Evolutionary conservation across 345 rosid genomes (phyloP), one percentile per base, ranked within the genome.

Genomic region (Eucalyptus urophylla): DNA sequence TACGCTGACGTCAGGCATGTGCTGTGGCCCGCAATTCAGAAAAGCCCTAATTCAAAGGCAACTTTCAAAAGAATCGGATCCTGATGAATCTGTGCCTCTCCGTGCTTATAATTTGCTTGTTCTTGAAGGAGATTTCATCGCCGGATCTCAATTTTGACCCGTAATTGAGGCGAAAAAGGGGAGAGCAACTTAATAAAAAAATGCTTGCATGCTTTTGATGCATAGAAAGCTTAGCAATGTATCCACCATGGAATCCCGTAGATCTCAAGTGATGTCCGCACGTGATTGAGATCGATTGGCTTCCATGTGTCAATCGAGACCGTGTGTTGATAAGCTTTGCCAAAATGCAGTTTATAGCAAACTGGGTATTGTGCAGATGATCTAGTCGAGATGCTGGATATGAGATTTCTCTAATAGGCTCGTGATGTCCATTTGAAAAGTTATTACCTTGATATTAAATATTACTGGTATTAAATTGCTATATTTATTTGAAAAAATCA

Each of bases 301-400:
- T 6, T 60, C 15, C 13, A 3, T 11, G 27, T 22, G 27, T 56
- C 27, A 12, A 9, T 56, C 27, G 6, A 56, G 62, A 56, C 1
- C 2, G 13, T 24, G 62, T 1, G 13, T 13, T 56, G 62, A 24
- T 56, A 8, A 56, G 29, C 12, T 56, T 54, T 5, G 5, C 11
- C 60, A 1, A 54, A 1, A 54, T 2, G 60, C 60, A 22, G 60
- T 22, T 22, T 56, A 9, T 22, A 56, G 60, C 27, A 56, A 56
- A 54, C 5, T 54, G 25, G 60, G 60, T 22, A 54, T 1, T 2
- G 60, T 62, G 69, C 29, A 14, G 17, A 29, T 29, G 37, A 62
- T 14, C 2, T 76, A 2, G 5, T 10, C 6, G 13, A 40, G 8
- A 40, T 2, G 47, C 3, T 5, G 7, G 1, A 22, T 10, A 56